Conservation (phyloP, 208 protist species). For the Wallacemonas rigidus region DNA sequence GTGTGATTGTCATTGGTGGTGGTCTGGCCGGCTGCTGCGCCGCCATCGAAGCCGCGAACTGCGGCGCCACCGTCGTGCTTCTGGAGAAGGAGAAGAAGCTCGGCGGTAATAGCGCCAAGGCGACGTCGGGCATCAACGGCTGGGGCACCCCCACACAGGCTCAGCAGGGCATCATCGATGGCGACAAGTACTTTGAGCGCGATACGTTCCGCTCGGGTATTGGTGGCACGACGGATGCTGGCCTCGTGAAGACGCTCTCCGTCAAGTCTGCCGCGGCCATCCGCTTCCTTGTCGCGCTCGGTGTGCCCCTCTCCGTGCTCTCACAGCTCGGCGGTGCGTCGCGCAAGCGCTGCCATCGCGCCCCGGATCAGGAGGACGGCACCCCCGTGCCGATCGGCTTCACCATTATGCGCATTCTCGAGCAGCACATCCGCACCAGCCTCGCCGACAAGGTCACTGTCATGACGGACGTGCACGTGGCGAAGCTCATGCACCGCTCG, state of each 20-base stretch:
- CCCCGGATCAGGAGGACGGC: constrained; percentile 65
- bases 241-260: constrained; percentile 87
- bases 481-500: constrained; percentile 41
- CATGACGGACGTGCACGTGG: constrained; percentile 58
- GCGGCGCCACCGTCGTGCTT: constrained; percentile 86
- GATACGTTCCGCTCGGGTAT: constrained; percentile 77
- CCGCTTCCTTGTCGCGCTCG: constrained; percentile 77
- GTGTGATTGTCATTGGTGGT: constrained; percentile 84
- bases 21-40: constrained; percentile 87
- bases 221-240: constrained; percentile 65
- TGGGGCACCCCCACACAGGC: constrained; percentile 88
- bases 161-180: constrained; percentile 60
- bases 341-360: constrained; percentile 86
- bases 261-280: constrained; percentile 73
- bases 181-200: constrained; percentile 76
- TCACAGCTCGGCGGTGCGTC: constrained; percentile 92
- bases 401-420: constrained; percentile 89
- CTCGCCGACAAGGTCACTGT: constrained; percentile 59
- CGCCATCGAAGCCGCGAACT: constrained; percentile 77
- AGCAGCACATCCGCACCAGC: constrained; percentile 68
- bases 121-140: constrained; percentile 96
- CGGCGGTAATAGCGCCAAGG: constrained; percentile 97
- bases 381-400: constrained; percentile 87
- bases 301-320: constrained; percentile 82
- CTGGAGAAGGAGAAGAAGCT: constrained; percentile 90